Evolutionary conservation across 2,329 filamentous ascomycete species (phyloP).

Genomic region (Fusarium euwallaceae): DNA sequence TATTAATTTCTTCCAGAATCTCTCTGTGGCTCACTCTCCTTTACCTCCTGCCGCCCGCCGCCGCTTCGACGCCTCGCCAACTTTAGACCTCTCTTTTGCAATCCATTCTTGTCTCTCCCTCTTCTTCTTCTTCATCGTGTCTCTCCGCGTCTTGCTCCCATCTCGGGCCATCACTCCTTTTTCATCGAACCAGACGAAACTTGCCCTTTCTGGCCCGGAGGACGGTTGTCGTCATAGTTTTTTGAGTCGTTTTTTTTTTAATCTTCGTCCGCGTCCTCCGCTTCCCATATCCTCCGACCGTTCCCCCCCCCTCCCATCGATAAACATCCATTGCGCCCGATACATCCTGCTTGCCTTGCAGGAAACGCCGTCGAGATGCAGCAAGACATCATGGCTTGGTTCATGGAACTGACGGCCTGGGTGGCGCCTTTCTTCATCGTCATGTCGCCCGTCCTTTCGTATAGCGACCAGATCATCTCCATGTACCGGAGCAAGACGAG

Average conservation of each 20-base stretch:
- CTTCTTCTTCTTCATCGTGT: slow-evolving; percentile 1
- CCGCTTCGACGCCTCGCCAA: slow-evolving; percentile 16
- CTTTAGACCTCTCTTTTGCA: slow-evolving; percentile 24
- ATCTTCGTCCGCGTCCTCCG: slow-evolving; percentile 10
- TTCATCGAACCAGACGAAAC: not conserved
- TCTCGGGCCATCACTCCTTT: not conserved
- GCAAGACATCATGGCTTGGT: slow-evolving; percentile 37
- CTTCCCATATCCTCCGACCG: slow-evolving; percentile 1
- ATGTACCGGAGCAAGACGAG: slow-evolving; percentile 75
- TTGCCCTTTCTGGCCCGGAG: slow-evolving; percentile 14
- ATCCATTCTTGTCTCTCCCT: slow-evolving; percentile 5
- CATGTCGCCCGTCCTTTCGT: slow-evolving; percentile 73
- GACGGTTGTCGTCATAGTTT: slow-evolving; percentile 17
- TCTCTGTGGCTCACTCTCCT: slow-evolving; percentile 18
- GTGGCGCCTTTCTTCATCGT: slow-evolving; percentile 74
- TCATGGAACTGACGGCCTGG: slow-evolving; percentile 60
- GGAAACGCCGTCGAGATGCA: slow-evolving; percentile 19
- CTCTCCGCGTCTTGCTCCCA: not conserved
- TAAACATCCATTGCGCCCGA: slow-evolving; percentile 2
- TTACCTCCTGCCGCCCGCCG: slow-evolving; percentile 28
- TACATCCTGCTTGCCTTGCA: not conserved
- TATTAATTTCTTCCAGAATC: slow-evolving; percentile 32
- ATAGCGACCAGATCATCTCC: slow-evolving; percentile 74
- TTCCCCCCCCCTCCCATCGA: not conserved
- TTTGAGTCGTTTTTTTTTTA: not conserved